Conservation (phyloP, 2,329 filamentous ascomycete genomes). For the Sphaerostilbella broomeana region DNA sequence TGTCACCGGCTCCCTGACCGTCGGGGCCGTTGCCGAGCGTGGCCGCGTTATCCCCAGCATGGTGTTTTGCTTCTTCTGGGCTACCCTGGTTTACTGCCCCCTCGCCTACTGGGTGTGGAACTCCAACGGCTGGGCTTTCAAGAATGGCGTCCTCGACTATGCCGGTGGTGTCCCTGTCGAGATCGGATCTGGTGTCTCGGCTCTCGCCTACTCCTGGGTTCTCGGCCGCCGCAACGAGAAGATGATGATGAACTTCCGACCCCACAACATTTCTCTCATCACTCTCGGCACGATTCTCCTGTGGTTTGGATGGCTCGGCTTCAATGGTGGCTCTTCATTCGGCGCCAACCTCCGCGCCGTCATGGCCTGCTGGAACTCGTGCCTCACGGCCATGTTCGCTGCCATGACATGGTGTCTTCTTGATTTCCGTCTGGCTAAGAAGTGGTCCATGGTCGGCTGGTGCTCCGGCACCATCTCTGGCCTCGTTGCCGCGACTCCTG, state of each 20-base stretch:
- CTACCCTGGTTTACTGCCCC: conserved; percentile 94
- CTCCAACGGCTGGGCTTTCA: conserved; percentile 83
- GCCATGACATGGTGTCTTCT: conserved; percentile 92
- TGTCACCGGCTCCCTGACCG: conserved; percentile 83
- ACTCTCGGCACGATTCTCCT: conserved; percentile 91
- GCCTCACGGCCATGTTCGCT: conserved; percentile 85
- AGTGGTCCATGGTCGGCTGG: conserved; percentile 80
- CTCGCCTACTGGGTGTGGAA: conserved; percentile 97
- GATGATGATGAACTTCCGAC: conserved; percentile 99
- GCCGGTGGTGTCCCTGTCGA: conserved; percentile 96
- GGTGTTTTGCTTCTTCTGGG: conserved; percentile 96
- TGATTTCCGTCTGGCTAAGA: conserved; percentile 87
- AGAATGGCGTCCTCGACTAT: conserved; percentile 90
- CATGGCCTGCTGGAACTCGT: conserved; percentile 98
- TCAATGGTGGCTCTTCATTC: conserved; percentile 94
- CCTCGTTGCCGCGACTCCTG: conserved; percentile 63
- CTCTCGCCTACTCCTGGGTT: conserved; percentile 90
- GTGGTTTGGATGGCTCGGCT: conserved; percentile 98
- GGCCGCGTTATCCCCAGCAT: conserved; percentile 88
- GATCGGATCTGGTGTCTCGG: conserved; percentile 88
- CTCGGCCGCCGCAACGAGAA: conserved; percentile 94
- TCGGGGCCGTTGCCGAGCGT: conserved; percentile 88
- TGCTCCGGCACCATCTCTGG: conserved; percentile 66
- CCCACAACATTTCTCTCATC: conserved; percentile 97
- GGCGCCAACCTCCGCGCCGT: conserved; percentile 89